Evolutionary conservation across 2,329 filamentous ascomycete species (phyloP).

Genomic region (Penicillium aurantiogriseum): DNA sequence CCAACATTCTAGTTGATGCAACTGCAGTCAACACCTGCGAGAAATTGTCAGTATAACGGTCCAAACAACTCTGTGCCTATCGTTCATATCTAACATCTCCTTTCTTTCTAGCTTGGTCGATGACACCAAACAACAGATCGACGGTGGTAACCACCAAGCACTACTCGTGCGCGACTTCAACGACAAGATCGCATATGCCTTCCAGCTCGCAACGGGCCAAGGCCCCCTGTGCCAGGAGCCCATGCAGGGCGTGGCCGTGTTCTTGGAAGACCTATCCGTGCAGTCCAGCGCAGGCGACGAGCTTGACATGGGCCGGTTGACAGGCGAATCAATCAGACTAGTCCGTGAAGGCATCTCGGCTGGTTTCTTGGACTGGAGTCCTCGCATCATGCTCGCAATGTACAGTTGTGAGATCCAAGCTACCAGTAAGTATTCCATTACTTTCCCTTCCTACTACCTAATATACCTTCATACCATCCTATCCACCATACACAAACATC

Average conservation of each 20-base stretch:
- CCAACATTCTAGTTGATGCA: constrained; percentile 84
- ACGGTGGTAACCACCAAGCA: constrained; percentile 27
- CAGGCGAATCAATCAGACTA: constrained; percentile 88
- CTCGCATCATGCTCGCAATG: constrained; percentile 93
- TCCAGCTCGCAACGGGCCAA: constrained; percentile 86
- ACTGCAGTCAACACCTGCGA: constrained; percentile 70
- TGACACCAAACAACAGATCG: constrained; percentile 33
- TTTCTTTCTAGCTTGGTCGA: constrained; percentile 38
- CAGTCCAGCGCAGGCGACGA: constrained; percentile 51
- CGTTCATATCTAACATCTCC: not conserved
- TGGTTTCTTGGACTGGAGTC: constrained; percentile 93
- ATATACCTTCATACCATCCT: not conserved
- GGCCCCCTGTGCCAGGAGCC: constrained; percentile 91
- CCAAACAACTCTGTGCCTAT: not conserved
- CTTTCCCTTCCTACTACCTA: not conserved
- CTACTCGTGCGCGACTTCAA: constrained; percentile 64
- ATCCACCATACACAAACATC: not conserved
- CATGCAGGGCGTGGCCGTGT: constrained; percentile 86
- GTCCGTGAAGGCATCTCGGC: constrained; percentile 78
- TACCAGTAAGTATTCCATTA: constrained; percentile 59
- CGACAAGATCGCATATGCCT: constrained; percentile 89
- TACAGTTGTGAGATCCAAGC: constrained; percentile 98
- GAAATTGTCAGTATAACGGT: constrained; percentile 59
- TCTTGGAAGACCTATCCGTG: constrained; percentile 76
- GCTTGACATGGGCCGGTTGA: constrained; percentile 71